A percentile compares a stretch with the other conserved stretches of the same genome.
Conservation (phyloP, 805 yeast species). For the Grigorovia humatica region DNA sequence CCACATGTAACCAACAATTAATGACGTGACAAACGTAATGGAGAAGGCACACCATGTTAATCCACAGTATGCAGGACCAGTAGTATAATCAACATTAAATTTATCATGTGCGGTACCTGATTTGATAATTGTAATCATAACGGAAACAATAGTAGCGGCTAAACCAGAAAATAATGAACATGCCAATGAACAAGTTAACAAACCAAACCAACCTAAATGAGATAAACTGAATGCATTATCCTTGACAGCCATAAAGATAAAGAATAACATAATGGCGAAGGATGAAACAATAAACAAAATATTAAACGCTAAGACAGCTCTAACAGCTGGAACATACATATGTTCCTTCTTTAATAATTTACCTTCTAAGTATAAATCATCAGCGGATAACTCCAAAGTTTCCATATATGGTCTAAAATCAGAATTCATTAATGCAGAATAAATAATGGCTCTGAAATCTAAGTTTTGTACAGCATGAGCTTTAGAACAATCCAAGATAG, state of each 20-base stretch:
- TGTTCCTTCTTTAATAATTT: constrained; percentile 21
- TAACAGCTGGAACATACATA: constrained; percentile 26
- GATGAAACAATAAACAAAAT: constrained; percentile 19
- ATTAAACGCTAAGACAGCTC: constrained; percentile 23
- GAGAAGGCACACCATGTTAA: constrained; percentile 25
- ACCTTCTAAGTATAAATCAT: constrained; percentile 25
- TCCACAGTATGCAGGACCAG: constrained; percentile 21
- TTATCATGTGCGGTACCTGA: constrained; percentile 24
- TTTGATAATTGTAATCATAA: constrained; percentile 23
- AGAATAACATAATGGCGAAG: constrained; percentile 10
- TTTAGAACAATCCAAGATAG: constrained; percentile 16
- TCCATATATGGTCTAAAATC: constrained; percentile 24
- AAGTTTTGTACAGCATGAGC: constrained; percentile 27
- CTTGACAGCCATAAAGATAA: constrained; percentile 5
- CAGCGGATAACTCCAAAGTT: constrained; percentile 19
- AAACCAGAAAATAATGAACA: constrained; percentile 22
- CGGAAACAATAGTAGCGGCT: constrained; percentile 22
- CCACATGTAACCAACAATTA: constrained; percentile 7
- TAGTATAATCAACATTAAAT: constrained; percentile 19
- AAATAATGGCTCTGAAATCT: constrained; percentile 25
- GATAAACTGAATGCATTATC: constrained; percentile 3
- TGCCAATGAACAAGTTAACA: constrained; percentile 14
- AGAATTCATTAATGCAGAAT: constrained; percentile 20
- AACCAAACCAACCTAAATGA: constrained; percentile 11
- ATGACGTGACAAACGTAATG: constrained; percentile 15